These are phyloP conservation scores for Rhizopus arrhizus DNA, from an alignment of 371 early-diverging fungal genomes.

Conservation along the genomic window DNA sequence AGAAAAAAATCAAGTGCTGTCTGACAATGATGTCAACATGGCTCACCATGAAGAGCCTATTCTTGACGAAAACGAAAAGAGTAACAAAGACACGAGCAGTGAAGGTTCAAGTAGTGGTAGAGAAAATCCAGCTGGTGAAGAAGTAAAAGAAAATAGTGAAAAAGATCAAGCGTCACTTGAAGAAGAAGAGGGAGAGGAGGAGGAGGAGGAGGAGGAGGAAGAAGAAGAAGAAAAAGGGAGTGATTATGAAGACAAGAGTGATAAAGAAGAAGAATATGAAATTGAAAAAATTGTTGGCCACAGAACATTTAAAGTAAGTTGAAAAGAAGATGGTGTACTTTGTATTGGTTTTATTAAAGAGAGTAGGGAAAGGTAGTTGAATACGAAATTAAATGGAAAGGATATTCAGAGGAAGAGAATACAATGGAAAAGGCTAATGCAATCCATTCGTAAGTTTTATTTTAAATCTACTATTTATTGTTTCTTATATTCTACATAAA, in stretches of 20 bases:
- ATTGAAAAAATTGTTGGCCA: slow-evolving; percentile 20
- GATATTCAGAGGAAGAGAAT: slow-evolving; percentile 22
- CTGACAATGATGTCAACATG: too few relatives aligned
- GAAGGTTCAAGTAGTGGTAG: not conserved
- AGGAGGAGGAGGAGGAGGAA: not conserved
- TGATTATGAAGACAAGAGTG: not conserved
- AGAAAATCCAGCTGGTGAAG: not conserved
- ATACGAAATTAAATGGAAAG: slow-evolving; percentile 31
- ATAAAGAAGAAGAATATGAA: slow-evolving; percentile 19
- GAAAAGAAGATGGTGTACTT: not conserved
- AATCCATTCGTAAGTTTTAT: slow-evolving; percentile 32
- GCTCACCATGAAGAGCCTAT: too few relatives aligned
- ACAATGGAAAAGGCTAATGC: slow-evolving; percentile 31
- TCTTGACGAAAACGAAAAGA: too few relatives aligned
- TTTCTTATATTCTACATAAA: slow-evolving; percentile 7
- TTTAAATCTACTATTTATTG: not conserved
- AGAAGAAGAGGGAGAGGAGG: not conserved
- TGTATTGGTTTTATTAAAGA: not conserved
- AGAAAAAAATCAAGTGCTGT: not conserved
- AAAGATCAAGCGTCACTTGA: not conserved
- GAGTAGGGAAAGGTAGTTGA: slow-evolving; percentile 19
- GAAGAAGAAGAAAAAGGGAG: not conserved
- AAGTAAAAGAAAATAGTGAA: not conserved
- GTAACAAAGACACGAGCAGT: not conserved
- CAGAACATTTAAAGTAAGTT: slow-evolving; percentile 11